phyloP scores from a whole-genome alignment of 2,329 filamentous ascomycete species.

The Rutstroemia sydowiana region DNA sequence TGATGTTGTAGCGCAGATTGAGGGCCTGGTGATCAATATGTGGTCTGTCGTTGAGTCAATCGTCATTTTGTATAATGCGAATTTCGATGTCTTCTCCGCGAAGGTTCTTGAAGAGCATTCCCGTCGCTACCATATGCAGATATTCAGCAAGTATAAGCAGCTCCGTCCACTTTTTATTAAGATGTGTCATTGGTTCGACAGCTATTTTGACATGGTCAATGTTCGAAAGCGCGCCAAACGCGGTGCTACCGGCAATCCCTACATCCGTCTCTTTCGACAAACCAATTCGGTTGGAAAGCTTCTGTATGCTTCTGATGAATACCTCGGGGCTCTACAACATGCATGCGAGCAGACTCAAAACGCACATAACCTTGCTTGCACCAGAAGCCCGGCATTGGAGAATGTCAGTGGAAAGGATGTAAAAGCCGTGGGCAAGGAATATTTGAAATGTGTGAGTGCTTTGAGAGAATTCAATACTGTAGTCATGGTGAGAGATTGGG shows the following conservation, averaged over 20 bases:
- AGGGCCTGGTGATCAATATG: neutral
- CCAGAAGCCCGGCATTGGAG: neutral
- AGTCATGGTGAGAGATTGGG: constrained; percentile 4
- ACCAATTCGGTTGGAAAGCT: neutral
- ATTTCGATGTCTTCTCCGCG: neutral
- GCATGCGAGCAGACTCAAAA: neutral
- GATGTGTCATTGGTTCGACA: neutral
- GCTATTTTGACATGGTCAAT: constrained; percentile 1
- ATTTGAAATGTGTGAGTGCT: neutral
- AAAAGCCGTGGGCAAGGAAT: neutral
- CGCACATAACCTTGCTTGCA: neutral
- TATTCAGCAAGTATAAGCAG: neutral
- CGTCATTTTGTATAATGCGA: neutral
- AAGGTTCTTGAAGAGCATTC: neutral
- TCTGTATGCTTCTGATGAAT: neutral
- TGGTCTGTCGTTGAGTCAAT: constrained; percentile 6
- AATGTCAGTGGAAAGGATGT: neutral
- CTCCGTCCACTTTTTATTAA: neutral
- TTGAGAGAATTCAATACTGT: constrained; percentile 1
- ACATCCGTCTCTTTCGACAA: neutral
- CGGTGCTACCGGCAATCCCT: neutral
- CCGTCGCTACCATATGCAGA: neutral
- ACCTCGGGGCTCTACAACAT: neutral
- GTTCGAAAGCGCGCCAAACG: neutral
- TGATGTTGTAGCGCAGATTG: neutral